Conservation (phyloP, 2,329 filamentous ascomycete species). For the Knufia petricola region DNA sequence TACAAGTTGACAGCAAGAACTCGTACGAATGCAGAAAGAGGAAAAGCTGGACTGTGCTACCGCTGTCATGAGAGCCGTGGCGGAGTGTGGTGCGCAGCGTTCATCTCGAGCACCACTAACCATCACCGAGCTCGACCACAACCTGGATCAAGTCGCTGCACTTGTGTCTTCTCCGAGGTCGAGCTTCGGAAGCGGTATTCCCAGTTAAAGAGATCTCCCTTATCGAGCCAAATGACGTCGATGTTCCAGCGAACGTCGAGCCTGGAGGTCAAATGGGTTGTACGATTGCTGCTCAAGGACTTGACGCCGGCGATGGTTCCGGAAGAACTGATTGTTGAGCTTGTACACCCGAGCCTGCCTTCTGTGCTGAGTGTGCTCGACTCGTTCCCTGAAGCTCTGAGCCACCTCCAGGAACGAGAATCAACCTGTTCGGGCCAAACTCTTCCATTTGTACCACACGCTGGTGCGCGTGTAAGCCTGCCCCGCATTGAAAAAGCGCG, state of each 20-base stretch:
- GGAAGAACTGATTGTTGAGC: not conserved
- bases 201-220: slow-evolving; percentile 31
- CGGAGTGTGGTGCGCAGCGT: slow-evolving; percentile 42
- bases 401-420: not conserved
- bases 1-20: slow-evolving; percentile 43
- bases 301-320: slow-evolving; percentile 25
- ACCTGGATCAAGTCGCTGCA: slow-evolving; percentile 58
- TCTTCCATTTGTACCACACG: slow-evolving; percentile 36
- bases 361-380: slow-evolving; percentile 47
- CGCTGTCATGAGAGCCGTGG: slow-evolving; percentile 58
- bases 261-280: slow-evolving; percentile 76
- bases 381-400: slow-evolving; percentile 44
- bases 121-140: slow-evolving; percentile 61
- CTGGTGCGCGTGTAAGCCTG: slow-evolving; percentile 51
- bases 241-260: slow-evolving; percentile 54
- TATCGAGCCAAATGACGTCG: slow-evolving; percentile 39
- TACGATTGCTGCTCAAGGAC: too few species aligned
- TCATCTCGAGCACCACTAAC: slow-evolving; percentile 41
- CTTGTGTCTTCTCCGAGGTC: slow-evolving; percentile 61
- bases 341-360: slow-evolving; percentile 45
- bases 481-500: slow-evolving; percentile 51
- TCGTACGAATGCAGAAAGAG: slow-evolving; percentile 55
- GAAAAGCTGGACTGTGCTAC: slow-evolving; percentile 59
- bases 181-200: slow-evolving; percentile 37
- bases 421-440: slow-evolving; percentile 3